Conservation (phyloP, 768 basidiomycete species). For the Lentinula boryana region DNA sequence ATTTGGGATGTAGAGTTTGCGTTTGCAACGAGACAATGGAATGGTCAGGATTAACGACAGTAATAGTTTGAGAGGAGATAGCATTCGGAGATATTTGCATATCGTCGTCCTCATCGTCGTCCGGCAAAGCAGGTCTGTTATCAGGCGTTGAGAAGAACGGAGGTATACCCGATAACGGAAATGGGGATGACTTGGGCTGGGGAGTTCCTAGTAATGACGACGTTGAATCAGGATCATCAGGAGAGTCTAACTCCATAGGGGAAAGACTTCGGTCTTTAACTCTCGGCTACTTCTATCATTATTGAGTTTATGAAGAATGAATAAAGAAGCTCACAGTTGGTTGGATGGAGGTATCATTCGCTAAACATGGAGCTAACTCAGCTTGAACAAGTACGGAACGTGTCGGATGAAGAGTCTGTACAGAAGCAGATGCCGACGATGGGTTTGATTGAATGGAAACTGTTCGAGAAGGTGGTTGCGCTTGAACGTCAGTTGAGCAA, state of each 20-base stretch:
- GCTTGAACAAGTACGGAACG: conserved; percentile 17
- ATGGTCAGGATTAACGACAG: neutral
- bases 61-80: neutral
- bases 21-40: neutral
- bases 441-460: conserved; percentile 30
- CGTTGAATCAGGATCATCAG: conserved; percentile 30
- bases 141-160: neutral
- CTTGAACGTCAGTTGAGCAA: conserved; percentile 28
- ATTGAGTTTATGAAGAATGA: neutral
- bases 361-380: conserved; percentile 5
- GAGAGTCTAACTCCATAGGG: conserved; percentile 58
- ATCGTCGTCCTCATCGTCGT: neutral
- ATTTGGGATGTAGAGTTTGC: neutral
- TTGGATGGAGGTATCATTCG: conserved; percentile 10
- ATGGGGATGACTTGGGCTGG: conserved; percentile 9
- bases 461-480: conserved; percentile 26
- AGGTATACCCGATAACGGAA: neutral
- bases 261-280: conserved; percentile 44
- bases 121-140: neutral
- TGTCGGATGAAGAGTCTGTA: conserved; percentile 15
- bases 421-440: conserved; percentile 11
- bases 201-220: neutral
- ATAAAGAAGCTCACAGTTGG: neutral
- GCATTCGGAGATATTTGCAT: neutral
- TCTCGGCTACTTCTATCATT: conserved; percentile 8